Evolutionary conservation across 148 eudicot genomes (phyloP), one percentile per base, ranked within the genome.

Genomic region (Vaccinium myrtillus): DNA sequence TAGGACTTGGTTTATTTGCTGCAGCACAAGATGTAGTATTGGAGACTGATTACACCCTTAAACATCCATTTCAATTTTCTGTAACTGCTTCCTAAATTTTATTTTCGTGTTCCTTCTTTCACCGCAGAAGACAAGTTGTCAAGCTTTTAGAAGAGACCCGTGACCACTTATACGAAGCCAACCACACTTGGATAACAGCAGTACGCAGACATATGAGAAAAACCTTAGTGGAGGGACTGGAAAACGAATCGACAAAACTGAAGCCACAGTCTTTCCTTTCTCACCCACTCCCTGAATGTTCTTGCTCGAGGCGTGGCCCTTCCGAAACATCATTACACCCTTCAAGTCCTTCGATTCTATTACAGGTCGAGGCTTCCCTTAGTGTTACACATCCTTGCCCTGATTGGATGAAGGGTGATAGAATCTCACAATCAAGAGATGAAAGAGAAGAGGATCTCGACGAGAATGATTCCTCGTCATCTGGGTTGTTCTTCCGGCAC

Each of bases 181-280:
- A 95, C 88, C 93, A 87, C 65, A 95, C 98, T 8, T 95, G 98
- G 98, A 92, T 95, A 69, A 87, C 87, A 49, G 91, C 96, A 50
- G 87, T 94, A 16, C 94, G 98, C 54, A 88, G 86, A 63, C 98
- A 94, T 79, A 84, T 95, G 79, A 90, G 92, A 70, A 87, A 80
- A 82, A 59, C 90, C 32, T 75, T 93, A 76, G 81, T 90, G 1
- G 89, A 93, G 73, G 92, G 95, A 71, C 87, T 92, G 36, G 53
- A 84, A 48, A 84, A 87, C 25, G 92, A 93, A 71, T 86, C 87
- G 55, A 83, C 82, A 58, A 86, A 46, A 39, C 90, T 92, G 48
- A 95, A 90, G 77, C 90, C 87, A 9, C 77, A 86, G 49, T 94
- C 95, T 16, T 94, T 94, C 86, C 98, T 95, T 27, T 91, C 96